Conservation (phyloP, 2,329 filamentous ascomycete species). For the Didymella sp. region DNA sequence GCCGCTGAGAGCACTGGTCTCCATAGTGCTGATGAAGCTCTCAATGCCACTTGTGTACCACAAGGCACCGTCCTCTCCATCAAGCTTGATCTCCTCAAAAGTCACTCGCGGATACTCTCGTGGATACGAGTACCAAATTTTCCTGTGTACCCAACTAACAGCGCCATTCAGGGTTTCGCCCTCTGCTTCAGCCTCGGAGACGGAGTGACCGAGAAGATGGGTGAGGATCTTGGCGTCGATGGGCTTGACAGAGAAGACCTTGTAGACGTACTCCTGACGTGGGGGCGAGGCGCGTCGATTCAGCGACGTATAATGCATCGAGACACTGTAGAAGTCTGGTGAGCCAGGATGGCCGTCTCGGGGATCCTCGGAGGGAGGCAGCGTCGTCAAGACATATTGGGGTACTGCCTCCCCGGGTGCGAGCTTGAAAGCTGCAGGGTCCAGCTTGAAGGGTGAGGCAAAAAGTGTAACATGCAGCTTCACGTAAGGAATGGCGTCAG, state of each 20-base stretch:
- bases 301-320: constrained; percentile 68
- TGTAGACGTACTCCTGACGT: constrained; percentile 66
- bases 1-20: constrained; percentile 91
- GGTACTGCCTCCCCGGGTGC: constrained; percentile 66
- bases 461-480: constrained; percentile 90
- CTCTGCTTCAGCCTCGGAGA: constrained; percentile 43
- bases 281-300: constrained; percentile 59
- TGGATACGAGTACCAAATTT: constrained; percentile 85
- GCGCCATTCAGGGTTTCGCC: constrained; percentile 41
- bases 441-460: constrained; percentile 76
- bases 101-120: constrained; percentile 82
- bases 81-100: constrained; percentile 79
- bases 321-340: constrained; percentile 85
- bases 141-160: constrained; percentile 46
- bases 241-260: constrained; percentile 63
- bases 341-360: constrained; percentile 63
- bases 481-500: constrained; percentile 85
- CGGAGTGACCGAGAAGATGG: constrained; percentile 53
- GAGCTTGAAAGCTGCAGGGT: constrained; percentile 74
- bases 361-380: constrained; percentile 66
- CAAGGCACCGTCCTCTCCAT: constrained; percentile 53
- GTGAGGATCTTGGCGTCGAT: constrained; percentile 56
- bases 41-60: constrained; percentile 79
- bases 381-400: constrained; percentile 80
- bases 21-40: constrained; percentile 96